Conservation (phyloP, 1,284 basidiomycete genomes). For the Pseudozyma sp. region DNA sequence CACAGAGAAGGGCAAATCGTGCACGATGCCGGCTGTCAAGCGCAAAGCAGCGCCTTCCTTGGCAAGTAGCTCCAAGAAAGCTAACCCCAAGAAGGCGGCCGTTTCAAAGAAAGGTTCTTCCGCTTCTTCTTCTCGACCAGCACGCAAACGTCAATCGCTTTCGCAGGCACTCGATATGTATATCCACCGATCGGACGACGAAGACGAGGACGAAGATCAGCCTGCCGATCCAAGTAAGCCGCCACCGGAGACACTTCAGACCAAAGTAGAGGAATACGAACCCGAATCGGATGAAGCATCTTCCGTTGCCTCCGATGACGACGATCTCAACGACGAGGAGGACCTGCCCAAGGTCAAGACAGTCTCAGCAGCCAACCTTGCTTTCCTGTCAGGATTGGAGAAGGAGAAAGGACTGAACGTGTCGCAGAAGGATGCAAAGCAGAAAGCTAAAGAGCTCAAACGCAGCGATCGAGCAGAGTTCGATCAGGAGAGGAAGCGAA, state of each 20-base stretch:
- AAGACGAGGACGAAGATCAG: conserved; percentile 6
- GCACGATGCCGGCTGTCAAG: conserved; percentile 33
- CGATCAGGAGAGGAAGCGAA: conserved; percentile 25
- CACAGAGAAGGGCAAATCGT: too few relatives aligned
- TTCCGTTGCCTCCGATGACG: conserved; percentile 24
- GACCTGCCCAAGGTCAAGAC: conserved; percentile 19
- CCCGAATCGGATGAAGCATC: conserved; percentile 45
- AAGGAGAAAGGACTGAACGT: conserved; percentile 30
- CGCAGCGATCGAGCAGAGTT: conserved; percentile 25
- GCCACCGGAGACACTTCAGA: neutral
- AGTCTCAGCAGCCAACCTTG: conserved; percentile 39
- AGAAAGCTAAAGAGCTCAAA: conserved; percentile 38
- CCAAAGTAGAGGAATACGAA: conserved; percentile 12
- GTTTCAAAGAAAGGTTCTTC: neutral
- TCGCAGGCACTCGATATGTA: conserved; percentile 38
- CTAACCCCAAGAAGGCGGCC: conserved; percentile 1
- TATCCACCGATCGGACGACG: conserved; percentile 38
- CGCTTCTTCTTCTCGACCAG: conserved; percentile 4
- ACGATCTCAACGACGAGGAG: conserved; percentile 8
- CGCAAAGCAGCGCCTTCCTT: conserved; percentile 24
- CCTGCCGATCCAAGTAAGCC: neutral
- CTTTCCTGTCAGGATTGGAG: conserved; percentile 31
- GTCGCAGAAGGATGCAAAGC: conserved; percentile 42
- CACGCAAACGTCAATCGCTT: conserved; percentile 16
- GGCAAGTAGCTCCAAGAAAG: conserved; percentile 1